Conservation (phyloP, 2,329 filamentous ascomycete species). For the Beauveria sp. region DNA sequence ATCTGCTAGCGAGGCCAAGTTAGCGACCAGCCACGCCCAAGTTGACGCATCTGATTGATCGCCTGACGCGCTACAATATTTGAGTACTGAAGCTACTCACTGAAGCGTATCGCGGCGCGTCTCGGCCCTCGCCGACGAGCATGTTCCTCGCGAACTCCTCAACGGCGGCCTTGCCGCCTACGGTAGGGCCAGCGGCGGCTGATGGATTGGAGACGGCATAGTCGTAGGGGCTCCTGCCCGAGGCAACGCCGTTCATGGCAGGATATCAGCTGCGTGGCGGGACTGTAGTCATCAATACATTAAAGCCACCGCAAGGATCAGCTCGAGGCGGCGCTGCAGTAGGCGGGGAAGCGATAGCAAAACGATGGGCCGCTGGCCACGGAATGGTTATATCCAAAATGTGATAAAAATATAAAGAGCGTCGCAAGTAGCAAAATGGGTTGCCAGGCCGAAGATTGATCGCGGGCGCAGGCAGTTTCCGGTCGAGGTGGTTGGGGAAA, state of each 20-base stretch:
- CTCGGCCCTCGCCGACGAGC: constrained; percentile 44
- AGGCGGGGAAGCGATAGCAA: not conserved
- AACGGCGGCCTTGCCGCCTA: constrained; percentile 41
- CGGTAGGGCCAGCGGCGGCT: constrained; percentile 24
- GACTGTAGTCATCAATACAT: constrained; percentile 7
- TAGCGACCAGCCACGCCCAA: not conserved
- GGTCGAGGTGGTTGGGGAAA: not conserved
- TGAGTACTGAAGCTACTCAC: constrained; percentile 32
- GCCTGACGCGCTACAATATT: not conserved
- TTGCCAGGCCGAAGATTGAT: not conserved
- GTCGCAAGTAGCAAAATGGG: not conserved
- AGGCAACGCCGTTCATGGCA: constrained; percentile 34
- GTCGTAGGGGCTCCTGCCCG: constrained; percentile 27
- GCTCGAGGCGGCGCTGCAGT: constrained; percentile 2
- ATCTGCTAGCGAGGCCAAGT: constrained; percentile 27
- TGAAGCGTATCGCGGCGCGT: constrained; percentile 47
- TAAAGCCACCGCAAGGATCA: constrained; percentile 12
- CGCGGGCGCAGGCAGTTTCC: not conserved
- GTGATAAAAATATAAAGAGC: not conserved
- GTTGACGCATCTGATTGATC: not conserved
- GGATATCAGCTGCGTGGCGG: constrained; percentile 1
- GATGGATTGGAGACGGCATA: constrained; percentile 25
- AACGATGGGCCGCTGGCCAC: not conserved
- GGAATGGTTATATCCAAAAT: not conserved
- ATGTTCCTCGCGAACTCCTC: constrained; percentile 53